Conservation (phyloP, 106 monocot species). For the Dendrobium chrysotoxum region DNA sequence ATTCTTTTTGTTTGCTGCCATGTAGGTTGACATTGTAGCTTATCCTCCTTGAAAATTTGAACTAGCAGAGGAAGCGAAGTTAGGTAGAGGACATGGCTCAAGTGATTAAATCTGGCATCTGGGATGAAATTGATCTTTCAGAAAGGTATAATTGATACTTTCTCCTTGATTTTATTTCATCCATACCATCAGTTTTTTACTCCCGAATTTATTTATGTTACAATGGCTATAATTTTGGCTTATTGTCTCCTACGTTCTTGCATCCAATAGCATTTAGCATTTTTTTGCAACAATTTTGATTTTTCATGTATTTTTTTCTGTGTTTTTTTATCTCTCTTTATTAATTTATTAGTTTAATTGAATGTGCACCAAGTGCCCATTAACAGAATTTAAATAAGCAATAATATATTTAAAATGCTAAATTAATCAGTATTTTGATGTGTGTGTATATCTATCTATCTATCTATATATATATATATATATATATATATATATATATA, state of each 20-base stretch:
- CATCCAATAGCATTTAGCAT: not conserved
- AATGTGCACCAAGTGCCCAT: no score
- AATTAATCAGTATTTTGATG: no score
- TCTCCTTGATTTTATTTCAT: not conserved
- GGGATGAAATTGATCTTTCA: slow-evolving; percentile 6
- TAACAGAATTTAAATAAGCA: no score
- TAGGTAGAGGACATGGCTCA: not conserved
- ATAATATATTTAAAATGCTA: no score
- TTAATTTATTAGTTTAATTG: not conserved
- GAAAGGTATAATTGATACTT: not conserved
- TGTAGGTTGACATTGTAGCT: not conserved
- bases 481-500: no score
- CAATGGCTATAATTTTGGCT: not conserved
- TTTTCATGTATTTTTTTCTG: not conserved
- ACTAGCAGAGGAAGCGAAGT: not conserved
- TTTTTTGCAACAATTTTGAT: not conserved
- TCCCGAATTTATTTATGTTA: not conserved
- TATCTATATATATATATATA: no score
- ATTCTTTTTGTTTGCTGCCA: not conserved
- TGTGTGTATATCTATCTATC: no score
- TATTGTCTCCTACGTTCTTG: not conserved
- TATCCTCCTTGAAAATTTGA: not conserved
- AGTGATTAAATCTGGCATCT: not conserved
- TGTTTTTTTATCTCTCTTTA: not conserved
- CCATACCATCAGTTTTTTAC: not conserved